phyloP scores from a whole-genome alignment of 202 grass and related monocot genomes.

The Panicum hallii region DNA sequence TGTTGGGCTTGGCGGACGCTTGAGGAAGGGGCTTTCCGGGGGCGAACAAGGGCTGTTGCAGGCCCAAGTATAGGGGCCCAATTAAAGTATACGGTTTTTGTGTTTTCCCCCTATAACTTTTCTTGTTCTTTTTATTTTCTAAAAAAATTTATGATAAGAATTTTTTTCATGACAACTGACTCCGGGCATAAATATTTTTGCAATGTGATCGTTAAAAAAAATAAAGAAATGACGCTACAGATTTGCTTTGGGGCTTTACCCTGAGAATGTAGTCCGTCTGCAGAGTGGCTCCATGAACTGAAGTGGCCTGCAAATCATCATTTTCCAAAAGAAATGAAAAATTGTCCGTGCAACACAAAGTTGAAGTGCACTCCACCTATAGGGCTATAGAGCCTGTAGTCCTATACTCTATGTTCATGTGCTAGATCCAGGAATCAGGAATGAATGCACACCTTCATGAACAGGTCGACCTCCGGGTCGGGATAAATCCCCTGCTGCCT shows the following conservation, averaged over 20 bases:
- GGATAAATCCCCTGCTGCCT: slow-evolving; percentile 65
- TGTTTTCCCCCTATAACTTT: not conserved
- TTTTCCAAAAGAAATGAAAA: not conserved
- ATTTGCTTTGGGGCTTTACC: slow-evolving; percentile 38
- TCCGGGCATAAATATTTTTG: not conserved
- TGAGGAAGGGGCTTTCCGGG: not conserved
- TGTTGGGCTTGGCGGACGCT: not conserved
- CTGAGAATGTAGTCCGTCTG: slow-evolving; percentile 74
- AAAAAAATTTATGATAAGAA: too few relatives aligned
- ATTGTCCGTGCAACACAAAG: not conserved
- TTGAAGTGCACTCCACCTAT: not conserved
- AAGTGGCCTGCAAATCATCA: slow-evolving; percentile 55
- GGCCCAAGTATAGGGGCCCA: not conserved
- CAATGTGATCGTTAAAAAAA: not conserved
- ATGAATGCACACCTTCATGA: slow-evolving; percentile 68
- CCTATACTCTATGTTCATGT: too few relatives aligned
- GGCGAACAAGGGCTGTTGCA: not conserved
- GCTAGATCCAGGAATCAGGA: not conserved
- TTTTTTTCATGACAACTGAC: not conserved
- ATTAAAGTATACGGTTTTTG: not conserved
- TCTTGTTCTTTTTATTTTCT: too few relatives aligned
- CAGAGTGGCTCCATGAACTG: slow-evolving; percentile 66
- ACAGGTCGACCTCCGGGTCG: slow-evolving; percentile 74
- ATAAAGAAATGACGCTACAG: too few relatives aligned
- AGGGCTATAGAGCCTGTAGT: too few relatives aligned